Percentiles rank a stretch among this genome's conserved stretches.
phyloP scores from a whole-genome alignment of 768 basidiomycete genomes.

The Mycena vulgaris region DNA sequence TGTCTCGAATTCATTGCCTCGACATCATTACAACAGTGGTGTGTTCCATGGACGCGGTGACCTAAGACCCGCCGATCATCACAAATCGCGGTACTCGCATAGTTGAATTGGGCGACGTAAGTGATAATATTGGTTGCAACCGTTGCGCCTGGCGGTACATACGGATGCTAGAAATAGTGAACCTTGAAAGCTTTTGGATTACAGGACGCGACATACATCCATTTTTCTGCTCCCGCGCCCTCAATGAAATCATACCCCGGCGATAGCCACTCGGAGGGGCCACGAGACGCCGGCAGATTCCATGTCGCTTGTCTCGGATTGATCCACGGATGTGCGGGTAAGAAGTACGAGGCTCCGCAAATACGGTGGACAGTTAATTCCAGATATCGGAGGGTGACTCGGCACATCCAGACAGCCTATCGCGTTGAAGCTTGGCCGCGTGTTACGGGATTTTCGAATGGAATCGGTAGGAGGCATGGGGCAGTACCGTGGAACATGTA shows the following conservation, averaged over 20 bases:
- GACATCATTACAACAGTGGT: background rate
- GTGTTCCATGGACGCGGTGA: background rate
- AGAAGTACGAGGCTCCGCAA: no score
- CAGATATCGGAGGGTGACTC: no score
- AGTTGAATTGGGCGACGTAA: background rate
- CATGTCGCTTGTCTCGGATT: background rate
- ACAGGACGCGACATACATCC: background rate
- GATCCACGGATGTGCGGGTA: conserved; percentile 1
- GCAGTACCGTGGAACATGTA: background rate
- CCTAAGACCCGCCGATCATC: conserved; percentile 28
- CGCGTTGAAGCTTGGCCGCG: background rate
- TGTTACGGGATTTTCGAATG: background rate
- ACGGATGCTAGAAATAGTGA: background rate
- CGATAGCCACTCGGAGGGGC: background rate
- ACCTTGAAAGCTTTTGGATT: background rate
- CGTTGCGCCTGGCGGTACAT: background rate
- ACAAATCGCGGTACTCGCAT: background rate
- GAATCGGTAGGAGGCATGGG: background rate
- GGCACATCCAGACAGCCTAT: background rate
- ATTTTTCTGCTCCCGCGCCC: background rate
- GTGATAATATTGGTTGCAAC: conserved; percentile 19
- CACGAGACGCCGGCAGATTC: background rate
- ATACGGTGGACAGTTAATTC: no score
- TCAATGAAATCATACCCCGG: background rate
- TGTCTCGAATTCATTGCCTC: background rate